These are phyloP conservation scores for Hibiscus mutabilis DNA, from an alignment of 345 rosid species.

Conservation along the genomic window DNA sequence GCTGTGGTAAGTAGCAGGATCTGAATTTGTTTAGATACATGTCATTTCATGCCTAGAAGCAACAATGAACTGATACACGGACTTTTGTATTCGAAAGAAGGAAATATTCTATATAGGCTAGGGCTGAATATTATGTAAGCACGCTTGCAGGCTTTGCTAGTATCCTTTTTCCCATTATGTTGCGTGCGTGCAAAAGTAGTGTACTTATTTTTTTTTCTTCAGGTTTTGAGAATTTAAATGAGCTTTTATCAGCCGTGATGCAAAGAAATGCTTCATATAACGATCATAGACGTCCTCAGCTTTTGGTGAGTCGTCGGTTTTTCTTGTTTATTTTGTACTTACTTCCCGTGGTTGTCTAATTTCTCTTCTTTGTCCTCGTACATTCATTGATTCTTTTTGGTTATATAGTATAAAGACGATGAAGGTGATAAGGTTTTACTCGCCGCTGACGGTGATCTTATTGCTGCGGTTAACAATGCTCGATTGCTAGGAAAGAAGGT, in stretches of 20 bases:
- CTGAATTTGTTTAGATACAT: neutral
- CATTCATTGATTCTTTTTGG: neutral
- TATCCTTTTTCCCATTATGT: neutral
- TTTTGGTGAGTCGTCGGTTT: slow-evolving; percentile 48
- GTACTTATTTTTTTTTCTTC: neutral
- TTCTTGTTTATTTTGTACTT: neutral
- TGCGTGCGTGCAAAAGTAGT: neutral
- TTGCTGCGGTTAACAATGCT: slow-evolving; percentile 60
- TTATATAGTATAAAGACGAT: slow-evolving; percentile 71
- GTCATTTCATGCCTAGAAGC: neutral
- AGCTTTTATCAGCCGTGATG: slow-evolving; percentile 55
- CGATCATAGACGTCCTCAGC: slow-evolving; percentile 45
- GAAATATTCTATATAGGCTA: neutral
- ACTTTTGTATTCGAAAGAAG: neutral
- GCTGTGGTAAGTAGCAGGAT: slow-evolving; percentile 41
- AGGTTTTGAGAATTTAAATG: slow-evolving; percentile 67
- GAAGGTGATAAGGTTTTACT: slow-evolving; percentile 90
- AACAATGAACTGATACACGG: neutral
- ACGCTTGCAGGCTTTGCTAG: neutral
- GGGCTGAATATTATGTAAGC: neutral
- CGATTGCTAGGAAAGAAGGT: slow-evolving; percentile 73
- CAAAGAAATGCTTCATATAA: slow-evolving; percentile 55
- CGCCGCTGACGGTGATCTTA: slow-evolving; percentile 63
- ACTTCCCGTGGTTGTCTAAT: neutral
- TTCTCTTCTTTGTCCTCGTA: neutral